Conservation (phyloP, 2,329 filamentous ascomycete genomes). For the Neonectria hederae region DNA sequence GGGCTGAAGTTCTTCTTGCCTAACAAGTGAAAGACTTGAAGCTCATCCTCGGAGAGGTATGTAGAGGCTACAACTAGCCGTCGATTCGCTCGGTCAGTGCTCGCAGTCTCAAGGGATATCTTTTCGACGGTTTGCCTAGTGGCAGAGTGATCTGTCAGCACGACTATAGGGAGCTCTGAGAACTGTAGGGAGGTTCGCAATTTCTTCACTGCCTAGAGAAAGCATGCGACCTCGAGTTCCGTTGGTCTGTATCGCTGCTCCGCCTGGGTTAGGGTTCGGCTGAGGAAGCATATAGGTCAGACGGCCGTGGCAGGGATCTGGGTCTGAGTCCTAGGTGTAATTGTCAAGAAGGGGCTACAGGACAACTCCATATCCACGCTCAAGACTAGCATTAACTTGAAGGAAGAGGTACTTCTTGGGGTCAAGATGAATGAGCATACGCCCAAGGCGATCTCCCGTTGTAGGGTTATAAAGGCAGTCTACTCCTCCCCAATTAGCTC, state of each 20-base stretch:
- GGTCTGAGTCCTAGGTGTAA: no score
- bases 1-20: no score
- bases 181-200: background rate
- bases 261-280: background rate
- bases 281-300: background rate
- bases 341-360: no score
- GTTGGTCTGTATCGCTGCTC: background rate
- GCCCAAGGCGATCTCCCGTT: no score
- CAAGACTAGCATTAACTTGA: no score
- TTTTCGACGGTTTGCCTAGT: constrained; percentile 3
- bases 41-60: no score
- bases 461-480: no score
- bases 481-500: no score
- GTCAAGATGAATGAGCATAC: no score
- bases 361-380: no score
- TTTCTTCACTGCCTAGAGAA: background rate
- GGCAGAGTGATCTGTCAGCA: background rate
- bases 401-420: no score
- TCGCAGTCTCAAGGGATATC: background rate
- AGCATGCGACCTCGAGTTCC: background rate
- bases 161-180: background rate
- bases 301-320: background rate
- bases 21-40: no score
- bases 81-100: background rate
- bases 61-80: background rate